Evolutionary conservation across 352 stramenopile species (phyloP).

Genomic region (Peronospora tabacina): DNA sequence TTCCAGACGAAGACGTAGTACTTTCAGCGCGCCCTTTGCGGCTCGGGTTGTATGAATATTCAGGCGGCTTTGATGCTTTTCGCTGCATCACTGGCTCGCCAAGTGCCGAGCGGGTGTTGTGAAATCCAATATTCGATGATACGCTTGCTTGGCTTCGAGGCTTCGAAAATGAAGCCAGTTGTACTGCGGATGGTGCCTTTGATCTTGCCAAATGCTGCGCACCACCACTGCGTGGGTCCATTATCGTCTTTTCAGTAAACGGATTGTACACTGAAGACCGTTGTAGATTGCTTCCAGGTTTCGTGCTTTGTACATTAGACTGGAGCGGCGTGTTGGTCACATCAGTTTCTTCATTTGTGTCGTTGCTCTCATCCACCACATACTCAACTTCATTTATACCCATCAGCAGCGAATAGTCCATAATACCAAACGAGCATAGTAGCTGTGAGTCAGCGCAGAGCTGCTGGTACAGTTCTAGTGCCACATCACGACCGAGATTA

Average conservation of each 20-base stretch:
- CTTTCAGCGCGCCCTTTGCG: constrained; percentile 37
- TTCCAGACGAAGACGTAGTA: constrained; percentile 66
- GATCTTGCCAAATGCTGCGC: constrained; percentile 25
- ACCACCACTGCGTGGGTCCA: constrained; percentile 42
- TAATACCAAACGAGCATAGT: constrained; percentile 85
- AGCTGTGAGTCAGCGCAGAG: constrained; percentile 77
- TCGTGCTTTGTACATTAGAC: constrained; percentile 6
- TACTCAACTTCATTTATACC: constrained; percentile 86
- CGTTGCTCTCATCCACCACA: constrained; percentile 61
- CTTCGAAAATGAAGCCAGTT: constrained; percentile 22
- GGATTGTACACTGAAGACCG: constrained; percentile 44
- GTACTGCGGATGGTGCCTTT: constrained; percentile 22
- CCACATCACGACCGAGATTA: constrained; percentile 63
- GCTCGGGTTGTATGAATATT: constrained; percentile 31
- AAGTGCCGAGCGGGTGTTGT: constrained; percentile 13
- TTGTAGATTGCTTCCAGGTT: constrained; percentile 15
- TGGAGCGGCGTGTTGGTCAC: constrained; percentile 20
- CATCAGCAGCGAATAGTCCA: constrained; percentile 90
- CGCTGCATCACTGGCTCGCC: constrained; percentile 23
- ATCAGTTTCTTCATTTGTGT: constrained; percentile 34
- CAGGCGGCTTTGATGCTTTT: constrained; percentile 55
- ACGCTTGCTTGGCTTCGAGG: constrained; percentile 56
- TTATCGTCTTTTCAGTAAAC: constrained; percentile 59
- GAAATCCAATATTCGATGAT: constrained; percentile 38
- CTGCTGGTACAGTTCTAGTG: constrained; percentile 66